Percentiles rank a stretch among this genome's conserved stretches.
Evolutionary conservation across 1,284 basidiomycete genomes (phyloP).

Genomic region (Pseudozyma sp.): DNA sequence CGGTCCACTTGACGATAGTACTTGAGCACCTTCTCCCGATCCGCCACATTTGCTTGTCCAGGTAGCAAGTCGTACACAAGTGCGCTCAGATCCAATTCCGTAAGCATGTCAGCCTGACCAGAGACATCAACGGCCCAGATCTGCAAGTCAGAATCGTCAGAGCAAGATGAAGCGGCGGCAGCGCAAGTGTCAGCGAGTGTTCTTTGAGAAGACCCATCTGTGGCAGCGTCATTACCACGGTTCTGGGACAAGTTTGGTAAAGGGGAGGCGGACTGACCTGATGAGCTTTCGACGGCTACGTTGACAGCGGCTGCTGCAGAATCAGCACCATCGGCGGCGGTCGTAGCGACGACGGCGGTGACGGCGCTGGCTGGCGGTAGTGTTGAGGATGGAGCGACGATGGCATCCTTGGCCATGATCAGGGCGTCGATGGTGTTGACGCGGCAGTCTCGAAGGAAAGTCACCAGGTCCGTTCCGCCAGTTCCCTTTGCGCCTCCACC

Average conservation of each 20-base stretch:
- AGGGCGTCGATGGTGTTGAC: slow-evolving; percentile 61
- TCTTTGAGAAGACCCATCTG: slow-evolving; percentile 1
- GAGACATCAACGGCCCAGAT: slow-evolving; percentile 58
- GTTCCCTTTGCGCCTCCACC: slow-evolving; percentile 57
- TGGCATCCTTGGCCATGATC: slow-evolving; percentile 37
- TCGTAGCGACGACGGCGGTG: neutral
- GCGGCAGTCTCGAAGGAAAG: slow-evolving; percentile 60
- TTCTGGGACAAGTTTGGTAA: neutral
- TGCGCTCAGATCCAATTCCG: slow-evolving; percentile 7
- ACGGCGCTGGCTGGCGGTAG: neutral
- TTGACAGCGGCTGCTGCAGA: neutral
- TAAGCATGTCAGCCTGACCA: neutral
- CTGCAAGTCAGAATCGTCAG: slow-evolving; percentile 19
- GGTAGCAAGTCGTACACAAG: slow-evolving; percentile 23
- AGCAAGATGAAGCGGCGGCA: neutral
- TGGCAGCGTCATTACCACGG: neutral
- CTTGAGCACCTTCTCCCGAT: slow-evolving; percentile 35
- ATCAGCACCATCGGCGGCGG: neutral
- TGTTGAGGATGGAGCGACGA: neutral
- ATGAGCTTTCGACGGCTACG: slow-evolving; percentile 7
- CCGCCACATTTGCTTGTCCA: slow-evolving; percentile 14
- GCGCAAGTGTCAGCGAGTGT: slow-evolving; percentile 20
- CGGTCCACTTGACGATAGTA: slow-evolving; percentile 53
- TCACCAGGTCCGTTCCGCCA: slow-evolving; percentile 63
- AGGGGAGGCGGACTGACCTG: slow-evolving; percentile 40